A percentile compares a stretch with the other conserved stretches of the same genome.
Conservation (phyloP, 202 grass and related monocot species). For the Brachypodium distachyon region DNA sequence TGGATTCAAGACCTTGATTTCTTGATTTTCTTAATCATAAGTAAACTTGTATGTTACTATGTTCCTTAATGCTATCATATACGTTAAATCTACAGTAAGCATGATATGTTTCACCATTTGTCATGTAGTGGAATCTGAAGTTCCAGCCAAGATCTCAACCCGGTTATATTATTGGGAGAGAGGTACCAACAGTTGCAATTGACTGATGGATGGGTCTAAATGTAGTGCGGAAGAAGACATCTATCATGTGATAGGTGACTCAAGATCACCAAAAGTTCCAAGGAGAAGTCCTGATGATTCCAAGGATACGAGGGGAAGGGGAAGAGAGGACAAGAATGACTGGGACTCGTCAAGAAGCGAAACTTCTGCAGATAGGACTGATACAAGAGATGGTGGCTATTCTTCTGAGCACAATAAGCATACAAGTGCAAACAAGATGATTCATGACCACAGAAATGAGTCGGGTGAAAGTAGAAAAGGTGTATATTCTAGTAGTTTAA, state of each 20-base stretch:
- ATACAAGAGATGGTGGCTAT: constrained; percentile 13
- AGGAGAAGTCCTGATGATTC: constrained; percentile 55
- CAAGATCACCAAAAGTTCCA: constrained; percentile 44
- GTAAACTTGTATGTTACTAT: not conserved
- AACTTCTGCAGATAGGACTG: constrained; percentile 27
- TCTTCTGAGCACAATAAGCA: constrained; percentile 18
- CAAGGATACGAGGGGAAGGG: constrained; percentile 47
- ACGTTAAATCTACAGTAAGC: too few species aligned
- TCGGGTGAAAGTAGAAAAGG: constrained; percentile 7
- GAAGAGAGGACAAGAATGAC: constrained; percentile 42
- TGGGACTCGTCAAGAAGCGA: constrained; percentile 47
- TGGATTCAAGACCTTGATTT: not conserved
- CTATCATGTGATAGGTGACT: constrained; percentile 39
- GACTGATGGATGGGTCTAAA: constrained; percentile 26
- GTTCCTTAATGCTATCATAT: not conserved
- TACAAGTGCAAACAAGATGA: not conserved
- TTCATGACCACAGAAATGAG: constrained; percentile 18
- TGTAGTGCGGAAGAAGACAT: not conserved
- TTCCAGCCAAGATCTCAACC: constrained; percentile 4
- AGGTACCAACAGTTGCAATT: not conserved
- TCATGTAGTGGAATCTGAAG: constrained; percentile 9
- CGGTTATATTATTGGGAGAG: not conserved
- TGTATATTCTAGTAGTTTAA: constrained; percentile 15
- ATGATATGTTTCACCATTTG: not conserved
- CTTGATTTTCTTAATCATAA: not conserved